Percentiles rank a stretch among this genome's conserved stretches.
Evolutionary conservation across 2,329 filamentous ascomycete genomes (phyloP).

Genomic region (Aureobasidium musti): DNA sequence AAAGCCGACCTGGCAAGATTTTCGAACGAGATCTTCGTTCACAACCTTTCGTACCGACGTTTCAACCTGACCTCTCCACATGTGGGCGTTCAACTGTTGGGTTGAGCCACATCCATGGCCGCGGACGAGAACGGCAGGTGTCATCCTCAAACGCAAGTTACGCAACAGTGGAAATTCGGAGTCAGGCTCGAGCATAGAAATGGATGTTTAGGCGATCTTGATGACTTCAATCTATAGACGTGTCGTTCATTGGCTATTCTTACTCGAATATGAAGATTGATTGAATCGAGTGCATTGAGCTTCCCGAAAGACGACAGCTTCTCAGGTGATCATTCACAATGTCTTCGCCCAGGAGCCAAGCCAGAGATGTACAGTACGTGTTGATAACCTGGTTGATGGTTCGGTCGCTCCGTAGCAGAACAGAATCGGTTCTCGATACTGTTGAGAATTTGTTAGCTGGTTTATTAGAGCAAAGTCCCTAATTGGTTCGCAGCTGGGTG

Average conservation of each 20-base stretch:
- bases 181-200: not conserved
- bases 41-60: not conserved
- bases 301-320: not conserved
- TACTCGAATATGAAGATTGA: too few species aligned
- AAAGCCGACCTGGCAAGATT: not conserved
- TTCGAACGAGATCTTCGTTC: not conserved
- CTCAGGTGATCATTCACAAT: not conserved
- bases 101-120: not conserved
- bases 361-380: not conserved
- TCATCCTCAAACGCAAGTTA: not conserved
- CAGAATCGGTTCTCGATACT: too few species aligned
- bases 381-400: not conserved
- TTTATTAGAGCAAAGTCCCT: too few species aligned
- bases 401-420: not conserved
- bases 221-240: too few species aligned
- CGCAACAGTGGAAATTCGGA: not conserved
- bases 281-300: not conserved
- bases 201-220: not conserved
- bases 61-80: constrained; percentile 2
- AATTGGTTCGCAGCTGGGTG: too few species aligned
- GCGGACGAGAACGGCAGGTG: not conserved
- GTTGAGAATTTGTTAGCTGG: not conserved
- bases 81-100: not conserved
- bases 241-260: not conserved
- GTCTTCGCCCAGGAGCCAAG: not conserved